These are phyloP conservation scores for Zygotorulaspora mrakii DNA, from an alignment of 1,139 yeast species.

Conservation along the genomic window DNA sequence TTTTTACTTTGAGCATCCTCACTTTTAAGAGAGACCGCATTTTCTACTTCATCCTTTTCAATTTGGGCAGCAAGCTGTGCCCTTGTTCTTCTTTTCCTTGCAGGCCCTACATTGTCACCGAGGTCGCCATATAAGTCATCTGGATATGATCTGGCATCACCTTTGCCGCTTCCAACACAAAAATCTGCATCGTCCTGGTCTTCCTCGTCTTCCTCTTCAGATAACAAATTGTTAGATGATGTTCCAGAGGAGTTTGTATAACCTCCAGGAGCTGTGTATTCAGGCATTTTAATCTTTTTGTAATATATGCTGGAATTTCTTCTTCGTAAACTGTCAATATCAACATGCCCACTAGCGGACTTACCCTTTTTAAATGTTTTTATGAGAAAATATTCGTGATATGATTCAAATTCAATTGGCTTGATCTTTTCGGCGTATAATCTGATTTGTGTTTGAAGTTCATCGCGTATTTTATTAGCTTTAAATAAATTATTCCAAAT, in stretches of 20 bases:
- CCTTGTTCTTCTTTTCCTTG: conserved; percentile 12
- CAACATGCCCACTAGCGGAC: conserved; percentile 36
- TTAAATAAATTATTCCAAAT: conserved; percentile 2
- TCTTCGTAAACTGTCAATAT: conserved; percentile 29
- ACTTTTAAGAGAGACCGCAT: conserved; percentile 4
- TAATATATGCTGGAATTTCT: conserved; percentile 30
- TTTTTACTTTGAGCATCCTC: conserved; percentile 7
- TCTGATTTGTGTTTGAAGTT: conserved; percentile 19
- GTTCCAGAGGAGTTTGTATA: conserved; percentile 6
- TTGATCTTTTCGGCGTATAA: conserved; percentile 19
- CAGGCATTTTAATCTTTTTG: conserved; percentile 21
- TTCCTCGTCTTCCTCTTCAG: conserved; percentile 9
- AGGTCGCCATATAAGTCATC: conserved; percentile 6
- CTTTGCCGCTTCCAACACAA: conserved; percentile 1
- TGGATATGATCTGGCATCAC: conserved; percentile 7
- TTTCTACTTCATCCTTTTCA: conserved; percentile 5
- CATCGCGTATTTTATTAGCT: conserved; percentile 11
- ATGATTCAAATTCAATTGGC: conserved; percentile 37
- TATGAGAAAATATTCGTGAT: conserved; percentile 31
- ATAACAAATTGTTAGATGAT: conserved; percentile 4
- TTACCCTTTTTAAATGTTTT: conserved; percentile 32
- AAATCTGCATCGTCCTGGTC: conserved; percentile 9
- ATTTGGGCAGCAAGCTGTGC: conserved; percentile 12
- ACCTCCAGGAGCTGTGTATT: conserved; percentile 4
- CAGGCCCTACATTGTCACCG: neutral